Evolutionary conservation across 495 filamentous ascomycete species (phyloP).

Genomic region (Lophiostoma macrostomum): DNA sequence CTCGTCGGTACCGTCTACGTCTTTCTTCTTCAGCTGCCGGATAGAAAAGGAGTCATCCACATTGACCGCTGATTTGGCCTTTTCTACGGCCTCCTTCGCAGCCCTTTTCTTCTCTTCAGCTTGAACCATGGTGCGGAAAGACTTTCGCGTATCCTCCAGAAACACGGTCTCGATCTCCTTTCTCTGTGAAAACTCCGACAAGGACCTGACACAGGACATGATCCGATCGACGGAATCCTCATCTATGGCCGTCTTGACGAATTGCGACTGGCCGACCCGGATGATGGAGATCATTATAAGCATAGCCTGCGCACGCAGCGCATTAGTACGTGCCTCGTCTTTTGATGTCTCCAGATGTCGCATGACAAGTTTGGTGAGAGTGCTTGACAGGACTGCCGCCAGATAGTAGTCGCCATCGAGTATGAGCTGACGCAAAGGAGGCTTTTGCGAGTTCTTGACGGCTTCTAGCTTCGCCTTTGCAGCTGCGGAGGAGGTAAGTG

Average conservation of each 20-base stretch:
- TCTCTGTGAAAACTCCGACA: constrained; percentile 85
- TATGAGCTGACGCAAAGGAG: constrained; percentile 90
- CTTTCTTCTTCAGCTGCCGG: constrained; percentile 84
- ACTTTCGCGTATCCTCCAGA: constrained; percentile 92
- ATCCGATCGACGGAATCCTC: constrained; percentile 97
- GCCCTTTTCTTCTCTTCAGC: constrained; percentile 96
- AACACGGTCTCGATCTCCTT: constrained; percentile 90
- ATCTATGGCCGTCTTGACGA: constrained; percentile 95
- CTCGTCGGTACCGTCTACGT: constrained; percentile 77
- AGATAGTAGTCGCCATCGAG: constrained; percentile 97
- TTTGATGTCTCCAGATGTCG: constrained; percentile 91
- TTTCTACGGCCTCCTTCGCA: constrained; percentile 84
- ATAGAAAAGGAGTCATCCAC: constrained; percentile 93
- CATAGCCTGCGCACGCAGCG: constrained; percentile 95
- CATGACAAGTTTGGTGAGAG: constrained; percentile 97
- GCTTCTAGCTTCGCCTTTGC: constrained; percentile 90
- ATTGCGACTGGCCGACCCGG: constrained; percentile 94
- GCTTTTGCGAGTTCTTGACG: constrained; percentile 95
- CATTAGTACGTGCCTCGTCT: constrained; percentile 84
- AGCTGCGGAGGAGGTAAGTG: constrained; percentile 86
- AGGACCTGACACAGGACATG: constrained; percentile 90
- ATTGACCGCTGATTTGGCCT: constrained; percentile 90
- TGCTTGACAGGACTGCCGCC: constrained; percentile 89
- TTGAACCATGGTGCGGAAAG: constrained; percentile 97
- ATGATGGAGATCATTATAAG: constrained; percentile 99